Conservation (phyloP, 73 alveolate genomes). For the Paramecium tetraurelia region DNA sequence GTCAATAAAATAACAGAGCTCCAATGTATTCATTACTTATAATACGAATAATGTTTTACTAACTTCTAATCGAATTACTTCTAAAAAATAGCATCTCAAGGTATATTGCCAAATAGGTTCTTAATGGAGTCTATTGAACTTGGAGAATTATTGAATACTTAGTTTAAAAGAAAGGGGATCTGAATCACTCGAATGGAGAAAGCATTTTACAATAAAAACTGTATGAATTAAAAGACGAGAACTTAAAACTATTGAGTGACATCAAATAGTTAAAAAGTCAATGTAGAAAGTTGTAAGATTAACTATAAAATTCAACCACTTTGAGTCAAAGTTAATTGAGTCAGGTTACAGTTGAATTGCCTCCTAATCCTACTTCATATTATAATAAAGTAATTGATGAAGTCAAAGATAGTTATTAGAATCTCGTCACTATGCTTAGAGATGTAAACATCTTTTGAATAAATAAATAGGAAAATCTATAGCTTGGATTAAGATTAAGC, state of each 20-base stretch:
- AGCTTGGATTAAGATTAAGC: neutral
- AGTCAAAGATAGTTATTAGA: slow-evolving; percentile 28
- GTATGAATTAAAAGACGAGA: neutral
- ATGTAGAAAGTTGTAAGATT: neutral
- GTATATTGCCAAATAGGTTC: neutral
- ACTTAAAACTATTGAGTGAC: neutral
- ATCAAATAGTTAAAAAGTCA: neutral
- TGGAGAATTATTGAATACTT: neutral
- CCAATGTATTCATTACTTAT: slow-evolving; percentile 1
- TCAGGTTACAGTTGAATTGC: neutral
- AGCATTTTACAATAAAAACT: neutral
- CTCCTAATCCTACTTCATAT: neutral
- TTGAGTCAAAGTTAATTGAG: neutral
- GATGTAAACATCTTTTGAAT: neutral
- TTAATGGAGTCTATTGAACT: neutral
- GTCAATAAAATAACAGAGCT: neutral
- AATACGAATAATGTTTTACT: slow-evolving; percentile 4
- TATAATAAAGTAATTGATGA: slow-evolving; percentile 20
- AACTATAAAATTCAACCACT: neutral
- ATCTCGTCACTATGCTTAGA: neutral
- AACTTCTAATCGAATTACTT: neutral
- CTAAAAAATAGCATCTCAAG: neutral
- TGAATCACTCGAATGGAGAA: neutral
- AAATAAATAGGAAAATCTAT: neutral
- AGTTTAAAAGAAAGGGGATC: neutral